These are phyloP conservation scores for Candida dajiaensis DNA, from an alignment of 805 yeast genomes.

Conservation along the genomic window DNA sequence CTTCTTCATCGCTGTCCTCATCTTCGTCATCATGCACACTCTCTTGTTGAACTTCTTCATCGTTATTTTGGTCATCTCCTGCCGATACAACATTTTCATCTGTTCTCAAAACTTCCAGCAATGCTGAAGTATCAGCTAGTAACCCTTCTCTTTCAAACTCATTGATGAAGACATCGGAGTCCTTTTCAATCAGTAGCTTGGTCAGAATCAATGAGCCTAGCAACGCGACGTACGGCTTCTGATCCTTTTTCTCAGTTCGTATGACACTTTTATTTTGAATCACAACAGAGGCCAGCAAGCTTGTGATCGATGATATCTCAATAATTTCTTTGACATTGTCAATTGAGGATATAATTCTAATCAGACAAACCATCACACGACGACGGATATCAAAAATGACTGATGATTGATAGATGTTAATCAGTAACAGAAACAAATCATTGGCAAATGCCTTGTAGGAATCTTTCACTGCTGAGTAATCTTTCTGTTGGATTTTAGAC, in stretches of 20 bases:
- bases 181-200: slow-evolving; percentile 35
- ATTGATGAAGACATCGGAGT: slow-evolving; percentile 37
- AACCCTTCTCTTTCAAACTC: slow-evolving; percentile 70
- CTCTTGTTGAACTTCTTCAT: slow-evolving; percentile 23
- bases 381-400: slow-evolving; percentile 63
- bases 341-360: slow-evolving; percentile 43
- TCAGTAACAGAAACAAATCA: slow-evolving; percentile 44
- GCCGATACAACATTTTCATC: slow-evolving; percentile 2
- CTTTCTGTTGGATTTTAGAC: slow-evolving; percentile 14
- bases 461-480: slow-evolving; percentile 20
- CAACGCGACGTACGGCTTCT: slow-evolving; percentile 33
- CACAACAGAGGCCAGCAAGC: slow-evolving; percentile 52
- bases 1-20: slow-evolving; percentile 17
- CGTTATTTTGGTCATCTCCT: slow-evolving; percentile 20
- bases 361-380: slow-evolving; percentile 45
- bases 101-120: slow-evolving; percentile 25
- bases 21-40: slow-evolving; percentile 15
- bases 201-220: slow-evolving; percentile 48
- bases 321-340: slow-evolving; percentile 27
- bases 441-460: slow-evolving; percentile 33
- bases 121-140: slow-evolving; percentile 40
- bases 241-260: slow-evolving; percentile 15
- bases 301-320: slow-evolving; percentile 34
- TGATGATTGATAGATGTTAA: slow-evolving; percentile 65
- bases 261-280: slow-evolving; percentile 42